These are phyloP conservation scores for Globisporangium sylvaticum DNA, from an alignment of 352 stramenopile genomes.

Conservation along the genomic window DNA sequence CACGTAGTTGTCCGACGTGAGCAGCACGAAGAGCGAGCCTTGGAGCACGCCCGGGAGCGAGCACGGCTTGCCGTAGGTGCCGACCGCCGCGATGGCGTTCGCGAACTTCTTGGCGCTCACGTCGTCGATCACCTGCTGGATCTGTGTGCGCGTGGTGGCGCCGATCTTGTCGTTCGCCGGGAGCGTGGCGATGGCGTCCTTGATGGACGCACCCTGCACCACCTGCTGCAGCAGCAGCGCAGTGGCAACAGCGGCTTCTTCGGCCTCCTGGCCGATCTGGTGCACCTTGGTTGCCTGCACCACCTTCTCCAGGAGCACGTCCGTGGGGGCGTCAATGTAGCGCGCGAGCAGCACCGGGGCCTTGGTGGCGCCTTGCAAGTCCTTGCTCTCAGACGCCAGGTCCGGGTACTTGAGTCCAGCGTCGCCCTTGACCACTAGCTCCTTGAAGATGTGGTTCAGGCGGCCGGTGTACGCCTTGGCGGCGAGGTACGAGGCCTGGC, in stretches of 20 bases:
- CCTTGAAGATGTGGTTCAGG: conserved; percentile 64
- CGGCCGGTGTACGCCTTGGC: conserved; percentile 55
- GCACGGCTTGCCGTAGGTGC: conserved; percentile 57
- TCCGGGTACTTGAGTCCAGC: conserved; percentile 50
- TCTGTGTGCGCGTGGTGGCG: conserved; percentile 22
- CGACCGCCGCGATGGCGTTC: conserved; percentile 41
- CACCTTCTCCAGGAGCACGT: conserved; percentile 38
- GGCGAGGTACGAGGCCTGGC: conserved; percentile 45
- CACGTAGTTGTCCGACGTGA: conserved; percentile 39
- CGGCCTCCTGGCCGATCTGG: conserved; percentile 42
- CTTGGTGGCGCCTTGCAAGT: conserved; percentile 62
- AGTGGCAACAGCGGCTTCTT: conserved; percentile 46
- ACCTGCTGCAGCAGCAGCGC: conserved; percentile 53
- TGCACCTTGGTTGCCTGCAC: conserved; percentile 51
- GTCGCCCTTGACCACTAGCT: conserved; percentile 63
- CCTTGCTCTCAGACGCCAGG: conserved; percentile 45
- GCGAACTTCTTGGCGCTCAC: conserved; percentile 36
- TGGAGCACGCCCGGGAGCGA: conserved; percentile 50
- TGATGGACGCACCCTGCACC: conserved; percentile 31
- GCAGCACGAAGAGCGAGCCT: conserved; percentile 52
- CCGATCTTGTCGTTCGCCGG: conserved; percentile 33
- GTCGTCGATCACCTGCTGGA: conserved; percentile 46
- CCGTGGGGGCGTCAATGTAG: conserved; percentile 30
- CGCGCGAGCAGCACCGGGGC: conserved; percentile 46
- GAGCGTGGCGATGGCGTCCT: conserved; percentile 35